Evolutionary conservation across 805 yeast genomes (phyloP), one percentile per base, ranked within the genome.

Genomic region (Grigorovia jiainica): DNA sequence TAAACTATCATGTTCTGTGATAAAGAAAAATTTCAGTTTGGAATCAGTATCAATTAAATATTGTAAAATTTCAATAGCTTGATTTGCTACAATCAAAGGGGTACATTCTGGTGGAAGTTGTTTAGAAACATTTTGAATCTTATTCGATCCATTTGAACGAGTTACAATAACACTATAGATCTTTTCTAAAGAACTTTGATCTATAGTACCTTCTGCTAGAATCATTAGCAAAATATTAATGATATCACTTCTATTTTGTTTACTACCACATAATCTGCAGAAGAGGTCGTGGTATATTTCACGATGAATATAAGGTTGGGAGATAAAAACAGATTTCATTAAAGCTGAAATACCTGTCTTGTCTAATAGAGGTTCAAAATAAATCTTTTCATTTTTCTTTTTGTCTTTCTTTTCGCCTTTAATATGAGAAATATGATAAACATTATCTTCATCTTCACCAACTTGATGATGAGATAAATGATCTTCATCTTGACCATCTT

Each of bases 181-280:
- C 47, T 67, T 72, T 49, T 82, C 87, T 35, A 85, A 61, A 0
- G 85, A 60, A 15, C 67, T 69, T 41, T 76, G 80, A 50, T 76
- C 81, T 2, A 56, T 53, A 5, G 81, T 65, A n/a, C 92, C 94
- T 46, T 87, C 95, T 44, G 79, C 81, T 29, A 89, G 63, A 35
- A 87, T 71, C 15, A 79, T 75, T 33, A 87, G 59, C 34, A 87
- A 55, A 43, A 82, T 63, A 34, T 82, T 78, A 56, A 87, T 68
- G 13, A 86, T 72, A 48, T 89, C 96, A 8, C 75, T 64, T 41
- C 96, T 66, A 5, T 84, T 82, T 48, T 82, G 94, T 58, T 83
- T 83, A 60, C 79, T 86, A 47, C 75, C 72, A 52, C 94, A 83
- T 38, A 87, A 55, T 46, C 73, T 76, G 18, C 75, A 75, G 42